Evolutionary conservation across 495 filamentous ascomycete genomes (phyloP).

Genomic region (Margaritispora aquatica): DNA sequence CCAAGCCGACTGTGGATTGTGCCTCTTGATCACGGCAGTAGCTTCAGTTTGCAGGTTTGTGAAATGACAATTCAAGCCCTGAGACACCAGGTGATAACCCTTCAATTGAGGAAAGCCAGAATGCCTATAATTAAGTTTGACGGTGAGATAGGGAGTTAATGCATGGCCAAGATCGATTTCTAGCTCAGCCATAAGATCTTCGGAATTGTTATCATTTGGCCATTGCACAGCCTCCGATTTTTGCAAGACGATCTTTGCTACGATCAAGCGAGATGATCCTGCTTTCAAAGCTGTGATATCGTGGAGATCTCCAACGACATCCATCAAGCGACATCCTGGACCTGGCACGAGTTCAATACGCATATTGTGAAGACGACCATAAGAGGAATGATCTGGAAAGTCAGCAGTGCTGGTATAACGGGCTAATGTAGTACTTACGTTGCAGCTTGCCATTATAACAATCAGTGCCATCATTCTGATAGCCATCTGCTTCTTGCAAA

Average conservation of each 20-base stretch:
- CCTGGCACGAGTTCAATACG: constrained; percentile 14
- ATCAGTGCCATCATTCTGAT: neutral
- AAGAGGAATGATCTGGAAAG: constrained; percentile 1
- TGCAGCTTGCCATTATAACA: neutral
- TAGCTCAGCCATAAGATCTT: constrained; percentile 44
- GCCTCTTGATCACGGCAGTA: constrained; percentile 34
- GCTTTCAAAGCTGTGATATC: constrained; percentile 11
- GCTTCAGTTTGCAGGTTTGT: constrained; percentile 39
- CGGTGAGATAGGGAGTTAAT: constrained; percentile 35
- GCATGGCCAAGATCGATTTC: constrained; percentile 40
- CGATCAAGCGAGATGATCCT: constrained; percentile 24
- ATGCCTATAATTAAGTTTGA: constrained; percentile 40
- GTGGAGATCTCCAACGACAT: constrained; percentile 17
- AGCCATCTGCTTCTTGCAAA: constrained; percentile 9
- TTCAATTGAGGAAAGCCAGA: constrained; percentile 35
- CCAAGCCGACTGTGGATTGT: constrained; percentile 38
- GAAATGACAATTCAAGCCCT: constrained; percentile 14
- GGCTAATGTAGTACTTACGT: neutral
- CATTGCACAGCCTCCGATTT: neutral
- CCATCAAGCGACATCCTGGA: constrained; percentile 7
- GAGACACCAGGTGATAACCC: neutral
- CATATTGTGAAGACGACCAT: constrained; percentile 17
- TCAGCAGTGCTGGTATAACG: neutral
- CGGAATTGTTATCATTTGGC: constrained; percentile 22
- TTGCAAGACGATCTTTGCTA: constrained; percentile 17